These are phyloP conservation scores for Cladophialophora yegresii DNA, from an alignment of 2,329 filamentous ascomycete genomes.

Conservation along the genomic window DNA sequence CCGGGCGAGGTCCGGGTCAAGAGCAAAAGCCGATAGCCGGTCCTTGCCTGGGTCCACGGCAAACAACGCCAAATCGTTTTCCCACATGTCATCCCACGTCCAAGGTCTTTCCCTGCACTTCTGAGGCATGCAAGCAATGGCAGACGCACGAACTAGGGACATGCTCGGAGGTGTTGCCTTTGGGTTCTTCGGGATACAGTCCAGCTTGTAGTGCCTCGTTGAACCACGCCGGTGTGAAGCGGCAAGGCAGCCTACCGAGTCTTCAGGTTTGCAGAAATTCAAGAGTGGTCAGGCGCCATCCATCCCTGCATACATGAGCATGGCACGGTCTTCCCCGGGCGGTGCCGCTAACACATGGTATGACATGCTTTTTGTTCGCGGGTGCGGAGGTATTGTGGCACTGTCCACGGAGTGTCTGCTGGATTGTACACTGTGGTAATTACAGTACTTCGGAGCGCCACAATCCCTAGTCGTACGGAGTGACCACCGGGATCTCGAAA, in stretches of 20 bases:
- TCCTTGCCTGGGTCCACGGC: no score
- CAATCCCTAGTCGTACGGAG: no score
- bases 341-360: neutral
- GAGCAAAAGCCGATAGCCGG: slow-evolving; percentile 7
- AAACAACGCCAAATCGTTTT: slow-evolving; percentile 7
- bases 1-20: neutral
- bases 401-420: neutral
- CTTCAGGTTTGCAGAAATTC: neutral
- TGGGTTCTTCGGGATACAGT: neutral
- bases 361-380: neutral
- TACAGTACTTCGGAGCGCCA: neutral
- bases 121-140: neutral
- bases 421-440: neutral
- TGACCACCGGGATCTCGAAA: no score
- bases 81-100: neutral
- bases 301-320: neutral
- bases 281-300: neutral
- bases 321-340: neutral
- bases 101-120: neutral
- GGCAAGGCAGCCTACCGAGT: neutral
- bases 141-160: neutral
- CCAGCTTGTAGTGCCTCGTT: neutral
- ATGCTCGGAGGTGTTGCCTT: neutral
- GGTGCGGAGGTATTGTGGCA: neutral
- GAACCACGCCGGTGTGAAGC: neutral